These are phyloP conservation scores for Saturnispora galanensis DNA, from an alignment of 805 yeast species.

Conservation along the genomic window DNA sequence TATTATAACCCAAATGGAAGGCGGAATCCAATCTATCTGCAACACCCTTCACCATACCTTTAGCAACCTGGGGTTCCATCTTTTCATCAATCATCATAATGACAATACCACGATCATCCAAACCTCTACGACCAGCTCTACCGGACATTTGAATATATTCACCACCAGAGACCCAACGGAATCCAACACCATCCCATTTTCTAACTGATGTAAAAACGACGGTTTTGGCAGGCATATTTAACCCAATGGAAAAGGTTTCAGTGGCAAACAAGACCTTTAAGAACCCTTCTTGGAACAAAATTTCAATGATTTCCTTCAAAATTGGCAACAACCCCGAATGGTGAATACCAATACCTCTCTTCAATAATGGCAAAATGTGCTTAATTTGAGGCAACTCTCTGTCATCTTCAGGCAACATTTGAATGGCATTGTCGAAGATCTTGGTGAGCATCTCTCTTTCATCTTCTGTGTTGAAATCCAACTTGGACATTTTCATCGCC, in stretches of 20 bases:
- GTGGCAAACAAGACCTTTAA: slow-evolving; percentile 93
- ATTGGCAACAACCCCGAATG: slow-evolving; percentile 92
- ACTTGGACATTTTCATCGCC: slow-evolving; percentile 90
- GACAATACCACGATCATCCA: slow-evolving; percentile 98
- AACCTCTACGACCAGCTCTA: slow-evolving; percentile 98
- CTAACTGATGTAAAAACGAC: slow-evolving; percentile 96
- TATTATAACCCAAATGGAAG: slow-evolving; percentile 92
- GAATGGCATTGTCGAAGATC: slow-evolving; percentile 84
- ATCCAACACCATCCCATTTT: slow-evolving; percentile 96
- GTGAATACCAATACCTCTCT: slow-evolving; percentile 96
- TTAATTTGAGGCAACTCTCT: slow-evolving; percentile 90
- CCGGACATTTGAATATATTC: slow-evolving; percentile 99
- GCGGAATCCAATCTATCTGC: slow-evolving; percentile 97
- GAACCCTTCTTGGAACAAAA: slow-evolving; percentile 93
- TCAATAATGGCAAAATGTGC: slow-evolving; percentile 76
- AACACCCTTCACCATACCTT: slow-evolving; percentile 98
- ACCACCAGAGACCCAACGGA: slow-evolving; percentile 99
- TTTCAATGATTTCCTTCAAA: slow-evolving; percentile 89
- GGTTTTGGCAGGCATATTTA: slow-evolving; percentile 98
- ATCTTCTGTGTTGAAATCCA: slow-evolving; percentile 88
- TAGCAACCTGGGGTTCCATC: slow-evolving; percentile 99
- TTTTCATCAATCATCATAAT: slow-evolving; percentile 99
- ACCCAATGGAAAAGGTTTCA: slow-evolving; percentile 95
- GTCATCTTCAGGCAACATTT: slow-evolving; percentile 80
- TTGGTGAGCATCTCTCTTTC: slow-evolving; percentile 87